A percentile compares a stretch with the other conserved stretches of the same genome.
These are phyloP conservation scores for Fraxinus ornus DNA, from an alignment of 305 asterid species.

Conservation along the genomic window DNA sequence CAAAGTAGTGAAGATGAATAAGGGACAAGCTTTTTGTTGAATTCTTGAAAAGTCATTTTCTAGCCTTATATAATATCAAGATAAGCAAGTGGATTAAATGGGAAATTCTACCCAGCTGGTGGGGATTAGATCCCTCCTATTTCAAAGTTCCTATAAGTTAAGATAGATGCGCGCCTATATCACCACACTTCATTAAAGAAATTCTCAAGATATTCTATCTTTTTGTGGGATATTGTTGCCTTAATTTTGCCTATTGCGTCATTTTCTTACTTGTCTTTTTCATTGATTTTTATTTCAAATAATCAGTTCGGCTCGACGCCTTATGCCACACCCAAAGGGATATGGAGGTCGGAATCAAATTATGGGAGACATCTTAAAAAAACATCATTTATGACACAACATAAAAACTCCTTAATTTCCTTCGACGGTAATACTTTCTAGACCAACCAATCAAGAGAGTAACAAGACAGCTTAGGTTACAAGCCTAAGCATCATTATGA, in stretches of 20 bases:
- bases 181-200: conserved; percentile 3
- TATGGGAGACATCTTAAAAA: background rate
- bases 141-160: conserved; percentile 24
- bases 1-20: background rate
- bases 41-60: conserved; percentile 27
- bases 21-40: conserved; percentile 16
- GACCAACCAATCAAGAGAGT: background rate
- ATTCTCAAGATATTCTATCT: background rate
- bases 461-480: background rate
- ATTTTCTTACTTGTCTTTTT: background rate
- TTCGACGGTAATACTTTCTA: no score
- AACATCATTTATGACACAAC: background rate
- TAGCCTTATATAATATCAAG: conserved; percentile 24
- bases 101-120: conserved; percentile 32
- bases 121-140: conserved; percentile 44
- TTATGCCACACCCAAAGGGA: background rate
- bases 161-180: conserved; percentile 36
- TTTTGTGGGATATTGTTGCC: background rate
- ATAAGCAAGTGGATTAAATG: conserved; percentile 33
- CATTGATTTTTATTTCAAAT: background rate
- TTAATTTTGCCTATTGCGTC: background rate
- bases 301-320: background rate
- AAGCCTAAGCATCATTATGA: background rate
- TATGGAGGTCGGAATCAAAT: background rate
- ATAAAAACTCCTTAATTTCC: background rate